Base-by-base conservation (phyloP, 257 asterid species). In the Jacaranda copaia region DNA sequence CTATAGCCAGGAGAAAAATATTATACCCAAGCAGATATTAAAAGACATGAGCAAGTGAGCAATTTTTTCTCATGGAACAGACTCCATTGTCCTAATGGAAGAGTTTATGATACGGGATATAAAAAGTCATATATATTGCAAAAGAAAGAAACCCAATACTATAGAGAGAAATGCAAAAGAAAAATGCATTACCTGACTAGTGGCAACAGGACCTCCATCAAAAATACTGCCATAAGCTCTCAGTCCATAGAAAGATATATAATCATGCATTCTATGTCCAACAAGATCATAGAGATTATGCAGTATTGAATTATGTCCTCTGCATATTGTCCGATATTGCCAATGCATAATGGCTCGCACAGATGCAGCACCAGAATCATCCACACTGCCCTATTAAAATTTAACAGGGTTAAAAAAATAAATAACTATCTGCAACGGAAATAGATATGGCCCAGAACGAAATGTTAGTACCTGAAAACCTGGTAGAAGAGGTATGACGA, bases 261-360 rank as follows among this genome's bases (percentile, higher is more conserved):
- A 94, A 49, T 94, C 98, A 11, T 89, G 93, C 90, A 86, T 79
- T 85, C 85, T 84, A 77, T 97, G 88, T 66, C 98, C 99, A 80
- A 94, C 80, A 74, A 85, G 81, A 71, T 85, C 82, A 77, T 68
- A 84, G 18, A 94, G 92, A 77, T 88, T 94, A 80, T 92, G 96
- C 84, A 94, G 74, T 82, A 94, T 94, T 56, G 99, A 94, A 79
- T 83, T 82, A 64, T 81, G 83, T 68, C 98, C 98, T 78, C 97
- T 84, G 84, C 85, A 85, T 76, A 94, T 92, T 78, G 99, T 89
- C 79, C 99, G 89, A 76, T 92, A 92, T 77, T 92, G 97, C 99
- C 99, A 94, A 85, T 91, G 99, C 98, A 94, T 92, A 77, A 94
- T 92, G 77, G 99, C 99, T 82, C 99, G 86, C 75, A 92, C 97